These are phyloP conservation scores for Vitis riparia DNA, from an alignment of 164 flowering plant genomes.

Conservation along the genomic window DNA sequence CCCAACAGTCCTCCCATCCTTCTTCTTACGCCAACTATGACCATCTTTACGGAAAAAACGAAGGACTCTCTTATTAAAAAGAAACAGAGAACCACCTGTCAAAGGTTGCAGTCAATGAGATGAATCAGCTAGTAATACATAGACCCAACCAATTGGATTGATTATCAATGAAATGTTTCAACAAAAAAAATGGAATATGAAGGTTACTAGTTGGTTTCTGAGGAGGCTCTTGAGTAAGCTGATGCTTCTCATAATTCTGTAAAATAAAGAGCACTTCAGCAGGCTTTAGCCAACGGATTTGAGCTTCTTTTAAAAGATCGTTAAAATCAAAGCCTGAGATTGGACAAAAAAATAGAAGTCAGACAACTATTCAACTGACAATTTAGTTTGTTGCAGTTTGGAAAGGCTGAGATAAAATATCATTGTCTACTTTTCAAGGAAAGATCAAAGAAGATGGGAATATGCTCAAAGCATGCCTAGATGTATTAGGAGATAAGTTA, in stretches of 20 bases:
- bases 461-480: constrained; percentile 2
- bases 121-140: background rate
- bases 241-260: constrained; percentile 55
- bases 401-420: background rate
- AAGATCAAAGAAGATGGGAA: background rate
- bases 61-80: constrained; percentile 86
- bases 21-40: constrained; percentile 89
- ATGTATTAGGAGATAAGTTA: background rate
- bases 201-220: constrained; percentile 60
- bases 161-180: background rate
- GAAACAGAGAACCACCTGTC: constrained; percentile 93
- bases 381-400: background rate
- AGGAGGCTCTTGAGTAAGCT: constrained; percentile 50
- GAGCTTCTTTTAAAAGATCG: constrained; percentile 60
- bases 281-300: constrained; percentile 80
- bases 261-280: constrained; percentile 70
- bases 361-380: background rate
- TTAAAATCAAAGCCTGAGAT: constrained; percentile 53
- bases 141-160: background rate
- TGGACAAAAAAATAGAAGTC: background rate
- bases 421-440: background rate
- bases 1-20: constrained; percentile 83
- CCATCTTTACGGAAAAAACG: constrained; percentile 91
- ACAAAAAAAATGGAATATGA: background rate
- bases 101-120: constrained; percentile 9